Evolutionary conservation across 805 yeast genomes (phyloP).

Genomic region (Kodamaea neixiangensis): DNA sequence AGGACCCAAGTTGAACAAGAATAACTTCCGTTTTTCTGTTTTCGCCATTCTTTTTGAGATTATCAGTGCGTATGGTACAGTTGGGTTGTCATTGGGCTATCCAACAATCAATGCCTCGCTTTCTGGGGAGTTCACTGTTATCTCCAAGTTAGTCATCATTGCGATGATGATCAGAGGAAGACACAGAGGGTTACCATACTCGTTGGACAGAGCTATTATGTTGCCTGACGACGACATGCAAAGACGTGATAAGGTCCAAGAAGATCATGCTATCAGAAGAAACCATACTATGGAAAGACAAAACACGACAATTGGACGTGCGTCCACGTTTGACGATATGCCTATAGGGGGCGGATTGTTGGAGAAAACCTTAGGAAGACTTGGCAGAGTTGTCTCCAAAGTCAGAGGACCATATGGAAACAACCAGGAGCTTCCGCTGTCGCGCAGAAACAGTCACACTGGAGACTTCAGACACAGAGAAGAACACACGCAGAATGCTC

Average conservation of each 20-base stretch:
- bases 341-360: slow-evolving; percentile 6
- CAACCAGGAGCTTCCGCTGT: neutral
- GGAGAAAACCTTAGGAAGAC: slow-evolving; percentile 2
- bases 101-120: slow-evolving; percentile 69
- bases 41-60: slow-evolving; percentile 83
- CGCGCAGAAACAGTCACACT: slow-evolving; percentile 4
- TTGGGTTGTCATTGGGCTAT: slow-evolving; percentile 87
- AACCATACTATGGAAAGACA: slow-evolving; percentile 28
- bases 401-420: neutral
- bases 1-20: slow-evolving; percentile 54
- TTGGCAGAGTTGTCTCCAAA: neutral
- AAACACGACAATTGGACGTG: slow-evolving; percentile 9
- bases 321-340: slow-evolving; percentile 12
- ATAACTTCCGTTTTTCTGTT: slow-evolving; percentile 54
- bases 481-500: neutral
- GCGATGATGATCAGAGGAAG: slow-evolving; percentile 94
- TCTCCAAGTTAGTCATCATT: slow-evolving; percentile 82
- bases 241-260: slow-evolving; percentile 61
- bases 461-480: neutral
- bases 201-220: slow-evolving; percentile 91
- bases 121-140: slow-evolving; percentile 63
- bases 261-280: slow-evolving; percentile 45
- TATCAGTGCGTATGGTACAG: slow-evolving; percentile 95
- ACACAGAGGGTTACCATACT: slow-evolving; percentile 93
- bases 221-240: slow-evolving; percentile 70